Evolutionary conservation across 176 grass and related monocot species (phyloP), one percentile per base, ranked within the genome.

Genomic region (Saccharum spontaneum): DNA sequence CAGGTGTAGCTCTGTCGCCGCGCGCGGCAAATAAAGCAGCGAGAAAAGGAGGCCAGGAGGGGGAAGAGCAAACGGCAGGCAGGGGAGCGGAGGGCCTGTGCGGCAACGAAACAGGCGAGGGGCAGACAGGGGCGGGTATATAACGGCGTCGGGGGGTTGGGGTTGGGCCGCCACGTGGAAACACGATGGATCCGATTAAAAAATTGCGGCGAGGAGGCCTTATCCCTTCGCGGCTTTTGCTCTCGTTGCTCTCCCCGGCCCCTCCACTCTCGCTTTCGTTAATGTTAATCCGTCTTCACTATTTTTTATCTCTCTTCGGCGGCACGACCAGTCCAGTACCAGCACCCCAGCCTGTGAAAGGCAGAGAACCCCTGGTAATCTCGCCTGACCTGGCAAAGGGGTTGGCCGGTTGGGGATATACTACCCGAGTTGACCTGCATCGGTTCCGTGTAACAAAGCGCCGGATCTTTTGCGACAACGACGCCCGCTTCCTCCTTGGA

Each of bases 111-210:
- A 33, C 82, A 64, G 13, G 85, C 55, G 40, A 66, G 18, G 81
- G 79, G 59, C 61, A 33, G 74, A 77, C 45, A 24, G 7, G 78
- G 68, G 57, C 0, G 44, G 39, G 68, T 78, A 80, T 89, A 83
- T 86, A 79, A 63, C 39, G 83, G 49, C 22, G 45, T 20, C 44
- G 30, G 33, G 65, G 54, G 3, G 41, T 2, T 49, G 46, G 38
- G 69, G 73, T 85, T 55, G 75, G 52, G 45, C 43, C 6, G 78
- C 88, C 89, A 96, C 88, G 94, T 96, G 89, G 91, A 88, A 64
- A 83, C 94, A 96, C 94, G 94, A 77, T 73, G 86, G 94, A 91
- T 86, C 28, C 6, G 44, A 93, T 63, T 89, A 90, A 90, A 91
- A 14, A 86, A 89, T 30, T 50, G 31, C 39, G 61, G 34, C 28